Percentiles rank a stretch among this genome's conserved stretches.
These are phyloP conservation scores for Talaromyces borbonicus DNA, from an alignment of 495 filamentous ascomycete species.

Conservation along the genomic window DNA sequence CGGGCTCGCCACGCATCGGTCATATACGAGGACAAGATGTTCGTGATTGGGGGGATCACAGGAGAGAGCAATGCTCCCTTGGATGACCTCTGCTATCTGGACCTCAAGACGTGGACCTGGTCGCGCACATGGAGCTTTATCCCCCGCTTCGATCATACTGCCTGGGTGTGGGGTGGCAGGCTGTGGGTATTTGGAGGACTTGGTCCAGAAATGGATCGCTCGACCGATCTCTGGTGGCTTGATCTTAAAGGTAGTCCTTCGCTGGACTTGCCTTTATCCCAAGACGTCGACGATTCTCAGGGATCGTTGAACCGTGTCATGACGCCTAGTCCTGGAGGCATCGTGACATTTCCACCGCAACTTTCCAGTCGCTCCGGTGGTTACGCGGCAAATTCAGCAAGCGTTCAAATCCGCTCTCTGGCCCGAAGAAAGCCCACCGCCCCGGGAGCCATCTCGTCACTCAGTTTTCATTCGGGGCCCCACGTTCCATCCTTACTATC, in stretches of 20 bases:
- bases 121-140: slow-evolving; percentile 93
- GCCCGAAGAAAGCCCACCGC: slow-evolving; percentile 60
- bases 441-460: slow-evolving; percentile 79
- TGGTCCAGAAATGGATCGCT: slow-evolving; percentile 90
- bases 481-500: slow-evolving; percentile 80
- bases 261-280: slow-evolving; percentile 63
- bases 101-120: slow-evolving; percentile 97
- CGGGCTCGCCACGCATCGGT: slow-evolving; percentile 89
- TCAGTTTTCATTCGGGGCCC: slow-evolving; percentile 80
- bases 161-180: slow-evolving; percentile 80
- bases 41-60: slow-evolving; percentile 83
- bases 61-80: slow-evolving; percentile 80
- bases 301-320: slow-evolving; percentile 16
- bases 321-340: slow-evolving; percentile 36
- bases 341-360: slow-evolving; percentile 29
- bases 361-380: slow-evolving; percentile 50
- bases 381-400: slow-evolving; percentile 83
- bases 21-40: slow-evolving; percentile 91
- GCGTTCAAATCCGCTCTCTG: slow-evolving; percentile 70
- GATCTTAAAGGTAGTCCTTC: slow-evolving; percentile 83
- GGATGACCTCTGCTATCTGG: slow-evolving; percentile 91
- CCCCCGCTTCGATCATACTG: slow-evolving; percentile 84
- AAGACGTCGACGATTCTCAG: slow-evolving; percentile 48
- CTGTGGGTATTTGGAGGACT: slow-evolving; percentile 98
- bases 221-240: slow-evolving; percentile 91